Evolutionary conservation across 2,329 filamentous ascomycete genomes (phyloP).

Genomic region (Neonectria ditissima): DNA sequence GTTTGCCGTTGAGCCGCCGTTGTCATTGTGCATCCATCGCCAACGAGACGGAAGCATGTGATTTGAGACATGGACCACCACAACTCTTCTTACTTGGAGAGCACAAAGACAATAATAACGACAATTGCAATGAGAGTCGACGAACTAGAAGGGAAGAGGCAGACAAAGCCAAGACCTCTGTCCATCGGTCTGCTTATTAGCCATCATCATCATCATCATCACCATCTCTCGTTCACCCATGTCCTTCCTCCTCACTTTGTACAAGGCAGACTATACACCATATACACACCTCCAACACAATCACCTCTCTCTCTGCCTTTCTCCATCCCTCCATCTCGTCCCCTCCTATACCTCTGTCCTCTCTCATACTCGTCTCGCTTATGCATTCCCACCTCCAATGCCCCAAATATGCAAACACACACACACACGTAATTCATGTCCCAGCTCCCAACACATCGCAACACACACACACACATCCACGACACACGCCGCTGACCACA

Average conservation of each 20-base stretch:
- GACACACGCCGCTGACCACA: slow-evolving; percentile 2
- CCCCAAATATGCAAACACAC: not conserved
- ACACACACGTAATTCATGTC: not conserved
- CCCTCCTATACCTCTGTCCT: no score
- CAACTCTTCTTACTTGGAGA: no score
- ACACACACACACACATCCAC: no score
- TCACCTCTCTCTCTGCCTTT: not conserved
- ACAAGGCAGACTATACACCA: not conserved
- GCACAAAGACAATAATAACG: not conserved
- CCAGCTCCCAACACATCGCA: not conserved
- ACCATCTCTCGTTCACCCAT: not conserved
- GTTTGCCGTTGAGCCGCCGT: not conserved
- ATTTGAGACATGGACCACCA: not conserved
- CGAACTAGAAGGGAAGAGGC: not conserved
- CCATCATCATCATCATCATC: not conserved
- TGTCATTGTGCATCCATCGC: not conserved
- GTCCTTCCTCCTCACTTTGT: no score
- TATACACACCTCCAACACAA: not conserved
- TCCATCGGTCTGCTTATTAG: not conserved
- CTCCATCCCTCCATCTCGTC: not conserved
- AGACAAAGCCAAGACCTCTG: not conserved
- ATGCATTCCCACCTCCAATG: not conserved
- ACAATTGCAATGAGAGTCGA: not conserved
- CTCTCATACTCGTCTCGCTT: not conserved
- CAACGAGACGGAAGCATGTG: not conserved